phyloP scores from a whole-genome alignment of 2,329 filamentous ascomycete species.

The Arthrobotrys pseudoclavata region DNA sequence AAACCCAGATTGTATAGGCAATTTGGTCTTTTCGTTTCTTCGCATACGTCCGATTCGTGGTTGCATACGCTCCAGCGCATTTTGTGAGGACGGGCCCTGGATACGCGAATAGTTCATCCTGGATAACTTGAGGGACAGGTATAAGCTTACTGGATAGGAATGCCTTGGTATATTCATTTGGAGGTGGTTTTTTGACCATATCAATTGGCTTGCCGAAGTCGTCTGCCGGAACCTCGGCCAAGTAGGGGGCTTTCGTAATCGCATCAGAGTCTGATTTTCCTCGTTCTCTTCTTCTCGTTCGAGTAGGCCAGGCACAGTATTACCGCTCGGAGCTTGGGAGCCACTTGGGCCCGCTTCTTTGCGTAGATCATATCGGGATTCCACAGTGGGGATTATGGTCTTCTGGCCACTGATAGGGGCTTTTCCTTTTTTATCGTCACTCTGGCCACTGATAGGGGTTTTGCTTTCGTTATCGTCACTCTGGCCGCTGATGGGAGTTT shows the following conservation, averaged over 20 bases:
- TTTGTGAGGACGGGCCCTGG: slow-evolving; percentile 32
- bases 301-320: background rate
- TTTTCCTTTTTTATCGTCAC: background rate
- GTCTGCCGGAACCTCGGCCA: background rate
- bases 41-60: slow-evolving; percentile 35
- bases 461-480: no score
- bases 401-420: background rate
- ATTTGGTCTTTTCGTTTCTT: slow-evolving; percentile 6
- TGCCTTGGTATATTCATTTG: background rate
- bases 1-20: slow-evolving; percentile 26
- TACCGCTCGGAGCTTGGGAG: background rate
- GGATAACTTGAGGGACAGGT: slow-evolving; percentile 25
- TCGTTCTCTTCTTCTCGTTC: background rate
- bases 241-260: slow-evolving; percentile 26
- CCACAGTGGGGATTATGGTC: background rate
- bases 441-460: background rate
- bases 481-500: background rate
- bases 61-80: slow-evolving; percentile 31
- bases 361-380: background rate
- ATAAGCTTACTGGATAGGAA: background rate
- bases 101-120: slow-evolving; percentile 21
- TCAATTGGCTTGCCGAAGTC: background rate
- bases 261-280: slow-evolving; percentile 34
- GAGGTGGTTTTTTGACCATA: background rate
- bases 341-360: background rate